Percentiles rank a stretch among this genome's conserved stretches.
phyloP scores from a whole-genome alignment of 306 rosid species.

The Herpetospermum pedunculosum region DNA sequence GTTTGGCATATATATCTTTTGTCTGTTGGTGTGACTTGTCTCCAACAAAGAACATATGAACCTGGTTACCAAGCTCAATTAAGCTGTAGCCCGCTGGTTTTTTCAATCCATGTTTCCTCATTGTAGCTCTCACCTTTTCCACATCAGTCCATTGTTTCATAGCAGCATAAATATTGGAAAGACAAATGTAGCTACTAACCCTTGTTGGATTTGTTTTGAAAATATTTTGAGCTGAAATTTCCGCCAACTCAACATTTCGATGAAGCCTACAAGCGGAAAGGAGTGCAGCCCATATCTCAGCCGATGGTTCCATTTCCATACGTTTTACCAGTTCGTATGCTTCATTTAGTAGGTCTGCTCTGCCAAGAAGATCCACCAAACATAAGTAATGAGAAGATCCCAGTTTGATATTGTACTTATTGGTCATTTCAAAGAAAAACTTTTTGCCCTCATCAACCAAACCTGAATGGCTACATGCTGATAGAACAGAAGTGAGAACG shows the following conservation, averaged over 20 bases:
- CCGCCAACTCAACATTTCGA: constrained; percentile 36
- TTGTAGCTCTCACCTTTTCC: constrained; percentile 34
- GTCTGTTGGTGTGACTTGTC: constrained; percentile 39
- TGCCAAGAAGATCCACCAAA: constrained; percentile 51
- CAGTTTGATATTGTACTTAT: constrained; percentile 33
- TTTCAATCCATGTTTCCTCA: constrained; percentile 30
- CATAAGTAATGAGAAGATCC: constrained; percentile 37
- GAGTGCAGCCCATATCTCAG: constrained; percentile 44
- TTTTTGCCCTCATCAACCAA: constrained; percentile 42
- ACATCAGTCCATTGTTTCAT: constrained; percentile 48
- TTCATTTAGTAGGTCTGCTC: constrained; percentile 46
- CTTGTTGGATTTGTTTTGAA: constrained; percentile 37
- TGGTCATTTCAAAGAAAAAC: constrained; percentile 29
- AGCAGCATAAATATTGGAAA: constrained; percentile 55
- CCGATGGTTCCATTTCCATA: constrained; percentile 31
- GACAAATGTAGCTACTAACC: constrained; percentile 48
- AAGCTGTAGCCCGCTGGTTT: constrained; percentile 46
- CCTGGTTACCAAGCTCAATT: constrained; percentile 41
- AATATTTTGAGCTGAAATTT: constrained; percentile 37
- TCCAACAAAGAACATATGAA: constrained; percentile 47
- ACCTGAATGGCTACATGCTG: constrained; percentile 65
- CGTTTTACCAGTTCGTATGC: constrained; percentile 34
- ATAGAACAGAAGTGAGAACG: constrained; percentile 40
- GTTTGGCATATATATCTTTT: constrained; percentile 28
- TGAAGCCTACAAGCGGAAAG: constrained; percentile 51